Conservation (phyloP, 345 rosid genomes). For the Microcos paniculata region DNA sequence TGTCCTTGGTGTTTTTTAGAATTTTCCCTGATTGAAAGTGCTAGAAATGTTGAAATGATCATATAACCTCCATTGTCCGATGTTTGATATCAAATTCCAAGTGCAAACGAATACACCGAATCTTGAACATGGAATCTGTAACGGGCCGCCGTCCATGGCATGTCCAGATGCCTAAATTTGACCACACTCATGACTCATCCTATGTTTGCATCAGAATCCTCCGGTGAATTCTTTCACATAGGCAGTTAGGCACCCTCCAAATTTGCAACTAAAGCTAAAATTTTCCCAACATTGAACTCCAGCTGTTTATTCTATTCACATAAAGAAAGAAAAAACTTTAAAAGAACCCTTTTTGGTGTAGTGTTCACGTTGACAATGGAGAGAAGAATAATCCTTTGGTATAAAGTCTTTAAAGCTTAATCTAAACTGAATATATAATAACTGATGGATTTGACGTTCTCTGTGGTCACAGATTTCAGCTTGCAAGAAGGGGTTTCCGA, state of each 20-base stretch:
- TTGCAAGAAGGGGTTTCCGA: conserved; percentile 73
- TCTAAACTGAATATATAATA: not conserved
- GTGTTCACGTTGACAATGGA: not conserved
- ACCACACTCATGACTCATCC: conserved; percentile 1
- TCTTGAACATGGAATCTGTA: conserved; percentile 10
- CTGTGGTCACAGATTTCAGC: conserved; percentile 73
- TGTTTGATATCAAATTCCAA: not conserved
- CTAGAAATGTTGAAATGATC: not conserved
- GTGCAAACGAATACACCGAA: not conserved
- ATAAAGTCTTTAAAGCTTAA: not conserved
- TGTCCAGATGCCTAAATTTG: not conserved
- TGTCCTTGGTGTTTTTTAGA: not conserved
- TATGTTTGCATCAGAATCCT: not conserved
- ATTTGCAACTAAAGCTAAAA: not conserved
- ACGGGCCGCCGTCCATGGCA: conserved; percentile 21
- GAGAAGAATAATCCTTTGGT: too few species aligned
- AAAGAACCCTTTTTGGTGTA: not conserved
- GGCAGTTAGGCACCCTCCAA: not conserved
- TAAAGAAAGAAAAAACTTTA: not conserved
- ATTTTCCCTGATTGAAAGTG: not conserved
- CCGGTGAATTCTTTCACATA: not conserved
- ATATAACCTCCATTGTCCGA: not conserved
- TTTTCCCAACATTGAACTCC: not conserved
- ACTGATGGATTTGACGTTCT: not conserved
- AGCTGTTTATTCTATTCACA: not conserved